Conservation (phyloP, 2,329 filamentous ascomycete species). For the Chaetoscypha palmicola region DNA sequence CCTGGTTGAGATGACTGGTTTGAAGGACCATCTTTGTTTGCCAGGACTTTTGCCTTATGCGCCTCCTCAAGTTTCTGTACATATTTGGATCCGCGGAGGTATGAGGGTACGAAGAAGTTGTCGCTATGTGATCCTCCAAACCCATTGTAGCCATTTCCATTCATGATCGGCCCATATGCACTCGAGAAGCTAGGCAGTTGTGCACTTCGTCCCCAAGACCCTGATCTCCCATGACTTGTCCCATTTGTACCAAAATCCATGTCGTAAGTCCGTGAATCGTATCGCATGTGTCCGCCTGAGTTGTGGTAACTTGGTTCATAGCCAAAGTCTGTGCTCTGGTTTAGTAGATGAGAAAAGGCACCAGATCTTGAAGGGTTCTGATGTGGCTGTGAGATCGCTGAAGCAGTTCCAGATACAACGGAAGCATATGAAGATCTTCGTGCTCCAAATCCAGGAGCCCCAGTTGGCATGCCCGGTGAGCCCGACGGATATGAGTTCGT, state of each 20-base stretch:
- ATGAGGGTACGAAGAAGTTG: slow-evolving; percentile 75
- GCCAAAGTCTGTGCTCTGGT: slow-evolving; percentile 21
- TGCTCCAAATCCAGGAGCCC: slow-evolving; percentile 34
- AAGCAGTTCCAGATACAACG: slow-evolving; percentile 46
- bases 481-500: slow-evolving; percentile 28
- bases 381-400: slow-evolving; percentile 20
- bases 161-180: slow-evolving; percentile 28
- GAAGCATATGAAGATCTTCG: slow-evolving; percentile 56
- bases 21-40: slow-evolving; percentile 36
- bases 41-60: slow-evolving; percentile 53
- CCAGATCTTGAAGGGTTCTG: slow-evolving; percentile 26
- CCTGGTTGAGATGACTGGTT: slow-evolving; percentile 38
- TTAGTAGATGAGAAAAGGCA: slow-evolving; percentile 28
- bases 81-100: slow-evolving; percentile 72
- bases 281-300: slow-evolving; percentile 17
- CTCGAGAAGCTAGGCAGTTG: slow-evolving; percentile 31
- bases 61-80: slow-evolving; percentile 67
- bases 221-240: slow-evolving; percentile 18
- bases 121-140: slow-evolving; percentile 25
- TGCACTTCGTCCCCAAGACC: slow-evolving; percentile 24
- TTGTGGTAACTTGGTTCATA: slow-evolving; percentile 24
- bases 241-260: slow-evolving; percentile 25
- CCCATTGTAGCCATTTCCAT: slow-evolving; percentile 23
- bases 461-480: slow-evolving; percentile 31
- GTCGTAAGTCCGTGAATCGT: slow-evolving; percentile 24